Evolutionary conservation across 176 grass and related monocot species (phyloP).

Genomic region (Oryza officinalis): DNA sequence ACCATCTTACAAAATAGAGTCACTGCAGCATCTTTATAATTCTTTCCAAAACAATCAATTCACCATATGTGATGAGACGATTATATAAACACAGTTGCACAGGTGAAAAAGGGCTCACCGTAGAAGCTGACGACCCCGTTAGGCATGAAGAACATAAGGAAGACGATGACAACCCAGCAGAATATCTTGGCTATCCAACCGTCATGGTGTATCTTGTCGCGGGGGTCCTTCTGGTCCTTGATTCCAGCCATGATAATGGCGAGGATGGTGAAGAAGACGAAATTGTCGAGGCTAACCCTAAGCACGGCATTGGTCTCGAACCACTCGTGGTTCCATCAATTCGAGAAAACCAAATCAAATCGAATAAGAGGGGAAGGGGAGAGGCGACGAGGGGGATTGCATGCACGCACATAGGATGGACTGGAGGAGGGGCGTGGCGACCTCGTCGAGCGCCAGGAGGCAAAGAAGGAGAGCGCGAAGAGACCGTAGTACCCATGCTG

Average conservation of each 20-base stretch:
- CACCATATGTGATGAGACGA: background rate
- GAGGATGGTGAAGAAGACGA: constrained; percentile 96
- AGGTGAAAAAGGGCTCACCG: constrained; percentile 31
- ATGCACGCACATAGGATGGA: constrained; percentile 71
- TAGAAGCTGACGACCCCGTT: constrained; percentile 94
- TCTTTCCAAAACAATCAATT: background rate
- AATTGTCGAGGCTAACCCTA: constrained; percentile 94
- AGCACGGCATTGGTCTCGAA: constrained; percentile 98
- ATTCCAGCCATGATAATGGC: constrained; percentile 91
- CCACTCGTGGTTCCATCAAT: constrained; percentile 66
- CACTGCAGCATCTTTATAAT: background rate
- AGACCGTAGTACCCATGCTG: constrained; percentile 98
- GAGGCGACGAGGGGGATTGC: background rate
- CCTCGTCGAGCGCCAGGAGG: constrained; percentile 93
- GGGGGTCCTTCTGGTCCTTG: constrained; percentile 98
- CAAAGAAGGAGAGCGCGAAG: constrained; percentile 94
- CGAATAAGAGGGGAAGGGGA: background rate
- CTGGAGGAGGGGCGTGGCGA: constrained; percentile 93
- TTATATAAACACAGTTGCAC: background rate
- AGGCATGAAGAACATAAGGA: constrained; percentile 98
- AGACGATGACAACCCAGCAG: constrained; percentile 80
- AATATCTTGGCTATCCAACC: constrained; percentile 98
- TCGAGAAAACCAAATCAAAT: background rate
- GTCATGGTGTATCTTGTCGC: constrained; percentile 90
- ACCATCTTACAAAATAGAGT: background rate